Base-by-base conservation (phyloP, 352 stramenopile species). In the Saprolegnia diclina region DNA sequence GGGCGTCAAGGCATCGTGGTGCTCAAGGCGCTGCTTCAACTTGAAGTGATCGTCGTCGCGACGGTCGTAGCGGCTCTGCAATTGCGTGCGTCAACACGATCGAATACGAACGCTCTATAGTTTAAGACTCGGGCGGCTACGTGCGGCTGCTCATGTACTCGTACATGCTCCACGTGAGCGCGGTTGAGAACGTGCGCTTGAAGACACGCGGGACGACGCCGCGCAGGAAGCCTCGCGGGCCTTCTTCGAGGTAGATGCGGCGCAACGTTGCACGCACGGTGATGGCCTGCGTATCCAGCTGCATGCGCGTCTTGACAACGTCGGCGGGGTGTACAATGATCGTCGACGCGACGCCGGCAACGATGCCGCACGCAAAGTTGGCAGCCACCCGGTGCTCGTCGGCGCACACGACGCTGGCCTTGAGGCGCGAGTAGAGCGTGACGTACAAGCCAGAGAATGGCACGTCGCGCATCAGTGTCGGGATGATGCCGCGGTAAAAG, bases 141-240 rank as follows among this genome's bases (percentile, higher is more conserved):
- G 42, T 42, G 53, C 53, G 24, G 26, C 22, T 42, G 53, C n/a
- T 56, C 56, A 94, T 76, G 56, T 92, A 80, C 83, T 99, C 97
- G 81, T 99, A 99, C 56, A 98, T 98, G 14, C 97, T 99, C 97
- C 97, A 99, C 18, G 92, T 98, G 71, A 99, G 97, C 19, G 97
- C 97, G 4, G 98, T 98, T n/a, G 93, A 96, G 35, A 98, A 94
- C 45, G 97, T 97, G 65, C 98, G 96, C 56, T 98, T 97, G 57
- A 99, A 74, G 37, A 99, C 84, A 26, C 97, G 84, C 18, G 97
- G 94, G 45, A 90, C 71, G 38, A 98, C 89, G 46, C 97, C 97
- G 57, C 94, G 88, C 54, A 95, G 96, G 69, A 99, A 98, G 50
- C 95, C 97, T 0, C 74, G 72, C 40, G 75, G 59, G 53, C 97